phyloP scores from a whole-genome alignment of 805 yeast genomes.

The Starmera caribaea region DNA sequence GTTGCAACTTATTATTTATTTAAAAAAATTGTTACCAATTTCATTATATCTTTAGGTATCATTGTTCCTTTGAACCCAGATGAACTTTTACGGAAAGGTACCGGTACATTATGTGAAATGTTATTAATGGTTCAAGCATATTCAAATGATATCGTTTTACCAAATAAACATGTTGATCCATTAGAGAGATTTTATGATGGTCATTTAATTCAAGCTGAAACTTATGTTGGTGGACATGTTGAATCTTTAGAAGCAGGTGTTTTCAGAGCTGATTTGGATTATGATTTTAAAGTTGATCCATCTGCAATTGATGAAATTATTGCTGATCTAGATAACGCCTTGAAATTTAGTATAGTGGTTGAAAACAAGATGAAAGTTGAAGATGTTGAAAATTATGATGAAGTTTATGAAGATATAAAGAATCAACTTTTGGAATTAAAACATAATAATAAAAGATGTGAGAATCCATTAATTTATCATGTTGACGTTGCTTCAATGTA shows the following conservation, averaged over 20 bases:
- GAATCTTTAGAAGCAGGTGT: slow-evolving; percentile 98
- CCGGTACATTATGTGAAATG: slow-evolving; percentile 99
- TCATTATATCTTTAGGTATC: slow-evolving; percentile 89
- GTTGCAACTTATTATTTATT: slow-evolving; percentile 95
- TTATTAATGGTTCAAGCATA: slow-evolving; percentile 93
- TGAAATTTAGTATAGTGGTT: slow-evolving; percentile 74
- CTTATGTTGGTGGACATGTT: slow-evolving; percentile 98
- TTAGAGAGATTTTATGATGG: slow-evolving; percentile 93
- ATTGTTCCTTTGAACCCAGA: slow-evolving; percentile 95
- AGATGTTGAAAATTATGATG: slow-evolving; percentile 75
- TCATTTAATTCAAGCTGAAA: slow-evolving; percentile 86
- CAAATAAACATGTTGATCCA: slow-evolving; percentile 91
- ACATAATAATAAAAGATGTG: slow-evolving; percentile 53
- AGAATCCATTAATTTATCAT: slow-evolving; percentile 85
- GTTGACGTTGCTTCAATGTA: slow-evolving; percentile 99
- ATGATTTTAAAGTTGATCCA: slow-evolving; percentile 71
- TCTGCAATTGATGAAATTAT: slow-evolving; percentile 74
- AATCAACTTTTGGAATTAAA: slow-evolving; percentile 47
- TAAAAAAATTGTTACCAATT: slow-evolving; percentile 95
- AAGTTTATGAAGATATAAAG: slow-evolving; percentile 52
- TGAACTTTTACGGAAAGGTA: slow-evolving; percentile 91
- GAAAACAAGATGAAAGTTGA: slow-evolving; percentile 68
- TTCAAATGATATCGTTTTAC: slow-evolving; percentile 62
- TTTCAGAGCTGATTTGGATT: slow-evolving; percentile 78
- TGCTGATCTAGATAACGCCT: slow-evolving; percentile 61